Base-by-base conservation (phyloP, 306 rosid genomes). In the Fagus crenata region DNA sequence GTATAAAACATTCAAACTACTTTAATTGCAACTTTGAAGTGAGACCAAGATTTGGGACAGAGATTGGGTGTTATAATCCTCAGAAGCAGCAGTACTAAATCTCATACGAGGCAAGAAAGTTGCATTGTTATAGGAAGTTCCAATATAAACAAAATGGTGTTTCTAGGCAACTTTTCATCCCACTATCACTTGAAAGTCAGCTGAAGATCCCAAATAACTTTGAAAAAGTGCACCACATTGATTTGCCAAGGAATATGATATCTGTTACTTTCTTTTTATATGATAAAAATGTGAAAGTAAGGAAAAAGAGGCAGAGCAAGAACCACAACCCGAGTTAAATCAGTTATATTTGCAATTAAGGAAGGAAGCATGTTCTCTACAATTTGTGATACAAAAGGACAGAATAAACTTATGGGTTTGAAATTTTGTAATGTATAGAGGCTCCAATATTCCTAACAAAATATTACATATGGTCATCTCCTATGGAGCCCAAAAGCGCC, bases 281-380 rank as follows among this genome's bases (percentile, higher is more conserved):
- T 32, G 32, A 58, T 7, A 6, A 28, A 58, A 58, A 58, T 58
- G 12, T 58, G 64, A 58, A 58, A 58, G 33, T 28, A 59, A 71
- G 64, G 40, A 75, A 69, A n/a, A 22, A 75, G 76, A 22, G 46
- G 41, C 28, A 39, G 61, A 22, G 36, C 17, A 60, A 32, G 60
- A 65, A 22, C 14, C 11, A 11, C 41, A 33, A 56, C 54, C 41
- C 4, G 35, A 49, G n/a, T 75, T 31, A 53, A 76, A 36, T 54
- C 64, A 63, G 1, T 33, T 37, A 37, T 28, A 42, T 22, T 39
- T 42, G 56, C 67, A 12, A 35, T 49, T 75, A 51, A 4, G 51
- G 28, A 22, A 51, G 0, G 36, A 56, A 56, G 7, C 35, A 7
- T 46, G 11, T 46, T 56, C 35, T 22, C 11, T 56, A 58, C 64